Evolutionary conservation across 495 filamentous ascomycete species (phyloP), one percentile per base, ranked within the genome.

Genomic region (Penicillium atrosanguineum): DNA sequence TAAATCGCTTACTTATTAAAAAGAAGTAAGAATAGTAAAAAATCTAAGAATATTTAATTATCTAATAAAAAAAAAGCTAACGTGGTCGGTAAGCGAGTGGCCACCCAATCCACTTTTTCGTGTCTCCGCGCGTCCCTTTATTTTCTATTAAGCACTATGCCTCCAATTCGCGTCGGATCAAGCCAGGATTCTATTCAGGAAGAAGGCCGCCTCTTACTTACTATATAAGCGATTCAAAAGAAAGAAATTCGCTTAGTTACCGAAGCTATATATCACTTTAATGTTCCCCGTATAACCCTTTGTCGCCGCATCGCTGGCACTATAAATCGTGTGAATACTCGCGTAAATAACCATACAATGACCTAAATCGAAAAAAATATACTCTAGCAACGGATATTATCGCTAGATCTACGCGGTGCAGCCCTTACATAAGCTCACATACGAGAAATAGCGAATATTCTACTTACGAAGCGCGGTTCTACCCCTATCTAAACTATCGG

Each of bases 321-420:
- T 19, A 41, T 25, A 23, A 6, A 43, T 20, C 53, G 53, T 9
- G 6, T 2, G 4, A 23, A 23, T 21, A 37, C 11, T 2, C 48
- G 53, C 23, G 31, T 44, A 26, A 43, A 47, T 20, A 1, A 4
- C 7, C 18, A 44, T 46, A 68, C 65, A 50, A 60, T 77, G 34
- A 70, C 44, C 14, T 18, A 50, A 28, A 52, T 50, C 44, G 46
- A 73, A 63, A 60, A 72, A 47, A 21, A 62, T 36, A 50, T 54
- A 20, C 68, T 73, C 62, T 25, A 65, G 42, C 14, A 61, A 52
- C 58, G 61, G 67, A 70, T 78, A 47, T 48, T 73, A 26, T 47
- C 20, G 18, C 6, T 53, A 43, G 56, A 76, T 53, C n/a, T 18
- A 37, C 44, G 39, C 41, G 46, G 44, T 40, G 29, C 44, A 47